A percentile compares a stretch with the other conserved stretches of the same genome.
Evolutionary conservation across 1,284 basidiomycete genomes (phyloP).

Genomic region (Apiotrichum siamense): DNA sequence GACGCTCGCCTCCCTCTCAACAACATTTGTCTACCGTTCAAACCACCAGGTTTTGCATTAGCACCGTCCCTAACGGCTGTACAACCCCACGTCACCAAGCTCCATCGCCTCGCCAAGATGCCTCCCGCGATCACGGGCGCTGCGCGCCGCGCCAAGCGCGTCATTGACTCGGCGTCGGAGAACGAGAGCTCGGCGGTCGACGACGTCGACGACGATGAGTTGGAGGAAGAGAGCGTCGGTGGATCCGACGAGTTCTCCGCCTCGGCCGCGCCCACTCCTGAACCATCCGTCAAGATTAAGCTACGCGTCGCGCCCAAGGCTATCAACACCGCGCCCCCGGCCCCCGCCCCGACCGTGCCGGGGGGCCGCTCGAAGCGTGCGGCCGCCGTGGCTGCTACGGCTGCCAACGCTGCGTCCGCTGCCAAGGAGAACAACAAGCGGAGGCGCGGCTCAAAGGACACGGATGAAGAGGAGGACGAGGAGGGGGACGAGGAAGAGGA

Average conservation of each 20-base stretch:
- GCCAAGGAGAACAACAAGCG: neutral
- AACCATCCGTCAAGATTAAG: slow-evolving; percentile 7
- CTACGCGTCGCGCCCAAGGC: slow-evolving; percentile 3
- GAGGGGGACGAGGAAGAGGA: slow-evolving; percentile 15
- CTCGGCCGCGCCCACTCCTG: slow-evolving; percentile 1
- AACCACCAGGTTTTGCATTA: too few relatives aligned
- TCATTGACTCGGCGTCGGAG: slow-evolving; percentile 18
- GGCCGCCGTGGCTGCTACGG: neutral
- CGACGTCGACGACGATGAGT: slow-evolving; percentile 17
- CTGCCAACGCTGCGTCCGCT: neutral
- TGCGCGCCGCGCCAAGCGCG: slow-evolving; percentile 20
- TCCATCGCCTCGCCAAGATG: neutral
- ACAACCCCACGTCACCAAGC: neutral
- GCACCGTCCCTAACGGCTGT: too few relatives aligned
- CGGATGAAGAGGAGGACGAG: slow-evolving; percentile 14
- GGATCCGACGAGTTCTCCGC: slow-evolving; percentile 5
- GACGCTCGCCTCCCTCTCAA: too few relatives aligned
- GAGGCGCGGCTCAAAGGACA: slow-evolving; percentile 8
- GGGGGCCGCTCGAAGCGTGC: neutral
- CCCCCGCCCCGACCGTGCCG: neutral
- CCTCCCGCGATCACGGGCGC: slow-evolving; percentile 17
- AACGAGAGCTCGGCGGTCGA: slow-evolving; percentile 8
- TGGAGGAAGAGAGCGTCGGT: slow-evolving; percentile 9
- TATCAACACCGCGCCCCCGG: too few relatives aligned
- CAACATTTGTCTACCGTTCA: too few relatives aligned